Percentiles rank a stretch among this genome's conserved stretches.
Evolutionary conservation across 108 stramenopile genomes (phyloP).

Genomic region (Fragilariopsis cylindrus): DNA sequence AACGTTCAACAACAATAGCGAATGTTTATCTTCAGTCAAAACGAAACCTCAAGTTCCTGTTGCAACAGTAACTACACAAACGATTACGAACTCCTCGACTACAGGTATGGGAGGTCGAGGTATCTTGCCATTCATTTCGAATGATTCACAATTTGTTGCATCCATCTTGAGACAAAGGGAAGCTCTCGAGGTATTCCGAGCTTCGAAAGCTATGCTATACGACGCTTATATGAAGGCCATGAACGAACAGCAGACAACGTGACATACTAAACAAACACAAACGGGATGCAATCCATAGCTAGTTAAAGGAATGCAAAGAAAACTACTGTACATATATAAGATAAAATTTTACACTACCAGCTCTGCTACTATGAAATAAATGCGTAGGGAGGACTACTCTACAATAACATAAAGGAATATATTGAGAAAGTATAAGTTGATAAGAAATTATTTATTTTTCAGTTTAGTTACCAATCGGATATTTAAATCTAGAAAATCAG

Average conservation of each 20-base stretch:
- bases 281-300: neutral
- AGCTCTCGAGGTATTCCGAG: conserved; percentile 32
- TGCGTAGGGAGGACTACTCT: too few relatives aligned
- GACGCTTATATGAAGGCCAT: conserved; percentile 43
- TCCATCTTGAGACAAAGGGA: conserved; percentile 29
- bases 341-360: too few relatives aligned
- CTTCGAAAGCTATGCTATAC: conserved; percentile 46
- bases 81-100: neutral
- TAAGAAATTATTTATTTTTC: too few relatives aligned
- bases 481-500: too few relatives aligned
- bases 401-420: too few relatives aligned
- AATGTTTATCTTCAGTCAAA: neutral
- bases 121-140: conserved; percentile 37
- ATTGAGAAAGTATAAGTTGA: too few relatives aligned
- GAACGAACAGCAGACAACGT: neutral
- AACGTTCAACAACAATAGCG: neutral
- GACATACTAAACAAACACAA: neutral
- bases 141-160: conserved; percentile 37
- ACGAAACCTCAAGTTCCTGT: neutral
- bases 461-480: too few relatives aligned
- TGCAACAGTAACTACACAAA: neutral
- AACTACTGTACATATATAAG: conserved; percentile 3
- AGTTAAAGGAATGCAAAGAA: neutral
- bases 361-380: too few relatives aligned
- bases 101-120: neutral